These are phyloP conservation scores for Xerocomus minutiporus DNA, from an alignment of 1,284 basidiomycete genomes.

Conservation along the genomic window DNA sequence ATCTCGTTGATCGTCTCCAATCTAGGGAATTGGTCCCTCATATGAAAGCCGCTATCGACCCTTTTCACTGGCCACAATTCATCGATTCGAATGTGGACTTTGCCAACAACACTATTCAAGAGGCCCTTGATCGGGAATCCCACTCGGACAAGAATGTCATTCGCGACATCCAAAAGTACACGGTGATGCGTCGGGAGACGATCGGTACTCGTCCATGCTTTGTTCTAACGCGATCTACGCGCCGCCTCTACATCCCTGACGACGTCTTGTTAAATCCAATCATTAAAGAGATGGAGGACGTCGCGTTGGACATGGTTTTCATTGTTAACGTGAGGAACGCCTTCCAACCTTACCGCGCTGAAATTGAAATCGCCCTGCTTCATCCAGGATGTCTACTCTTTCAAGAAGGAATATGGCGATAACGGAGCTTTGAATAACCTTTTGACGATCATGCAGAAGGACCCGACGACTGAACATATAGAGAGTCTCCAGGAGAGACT, in stretches of 20 bases:
- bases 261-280: slow-evolving; percentile 19
- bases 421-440: slow-evolving; percentile 29
- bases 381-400: slow-evolving; percentile 29
- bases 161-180: slow-evolving; percentile 25
- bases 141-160: slow-evolving; percentile 12
- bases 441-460: slow-evolving; percentile 16
- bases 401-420: slow-evolving; percentile 28
- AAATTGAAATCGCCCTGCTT: not conserved
- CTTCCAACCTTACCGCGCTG: not conserved
- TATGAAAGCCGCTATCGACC: slow-evolving; percentile 21
- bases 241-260: slow-evolving; percentile 27
- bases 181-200: slow-evolving; percentile 27
- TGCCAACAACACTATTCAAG: slow-evolving; percentile 21
- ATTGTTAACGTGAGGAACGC: slow-evolving; percentile 24
- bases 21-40: slow-evolving; percentile 24
- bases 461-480: slow-evolving; percentile 15
- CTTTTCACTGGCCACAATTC: slow-evolving; percentile 31
- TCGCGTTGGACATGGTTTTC: slow-evolving; percentile 26
- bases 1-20: not conserved
- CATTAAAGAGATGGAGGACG: slow-evolving; percentile 29
- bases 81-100: slow-evolving; percentile 20
- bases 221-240: slow-evolving; percentile 29
- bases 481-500: slow-evolving; percentile 17
- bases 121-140: slow-evolving; percentile 26
- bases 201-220: slow-evolving; percentile 29